These are phyloP conservation scores for Tetracentron sinense DNA, from an alignment of 164 flowering plant genomes.

Conservation along the genomic window DNA sequence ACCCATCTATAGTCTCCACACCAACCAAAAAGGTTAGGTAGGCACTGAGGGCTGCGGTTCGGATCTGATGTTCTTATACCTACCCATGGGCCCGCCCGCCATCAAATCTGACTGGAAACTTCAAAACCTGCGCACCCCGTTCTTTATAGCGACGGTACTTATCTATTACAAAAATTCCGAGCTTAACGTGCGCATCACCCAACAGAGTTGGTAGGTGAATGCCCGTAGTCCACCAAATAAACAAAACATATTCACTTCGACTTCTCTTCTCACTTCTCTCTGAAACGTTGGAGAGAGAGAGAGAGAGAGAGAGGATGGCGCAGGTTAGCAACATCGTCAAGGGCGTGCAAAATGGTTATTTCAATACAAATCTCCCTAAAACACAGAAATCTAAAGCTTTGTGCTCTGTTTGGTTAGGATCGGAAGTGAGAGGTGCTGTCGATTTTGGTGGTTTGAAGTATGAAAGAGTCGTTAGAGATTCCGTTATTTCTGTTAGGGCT, in stretches of 20 bases:
- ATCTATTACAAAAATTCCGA: too few species aligned
- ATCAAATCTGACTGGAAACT: too few species aligned
- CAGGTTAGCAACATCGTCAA: constrained; percentile 29
- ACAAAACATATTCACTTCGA: not conserved
- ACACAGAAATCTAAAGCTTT: not conserved
- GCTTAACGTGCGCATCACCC: not conserved
- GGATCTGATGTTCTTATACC: too few species aligned
- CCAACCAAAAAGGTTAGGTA: too few species aligned
- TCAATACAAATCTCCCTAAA: constrained; percentile 8
- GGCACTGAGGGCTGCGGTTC: too few species aligned
- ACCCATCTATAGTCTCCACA: too few species aligned
- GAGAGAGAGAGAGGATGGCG: constrained; percentile 25
- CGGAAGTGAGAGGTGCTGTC: not conserved
- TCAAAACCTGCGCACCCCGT: too few species aligned
- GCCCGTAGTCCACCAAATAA: not conserved
- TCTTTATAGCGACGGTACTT: too few species aligned
- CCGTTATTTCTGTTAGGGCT: not conserved
- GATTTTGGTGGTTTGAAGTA: not conserved
- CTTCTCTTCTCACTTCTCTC: not conserved
- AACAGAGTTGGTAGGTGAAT: not conserved
- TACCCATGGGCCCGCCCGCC: too few species aligned
- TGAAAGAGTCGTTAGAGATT: not conserved
- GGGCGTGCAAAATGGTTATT: constrained; percentile 16
- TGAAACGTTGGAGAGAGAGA: not conserved
- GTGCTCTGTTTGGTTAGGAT: not conserved